These are phyloP conservation scores for Calonectria leucothoes DNA, from an alignment of 2,329 filamentous ascomycete species.

Conservation along the genomic window DNA sequence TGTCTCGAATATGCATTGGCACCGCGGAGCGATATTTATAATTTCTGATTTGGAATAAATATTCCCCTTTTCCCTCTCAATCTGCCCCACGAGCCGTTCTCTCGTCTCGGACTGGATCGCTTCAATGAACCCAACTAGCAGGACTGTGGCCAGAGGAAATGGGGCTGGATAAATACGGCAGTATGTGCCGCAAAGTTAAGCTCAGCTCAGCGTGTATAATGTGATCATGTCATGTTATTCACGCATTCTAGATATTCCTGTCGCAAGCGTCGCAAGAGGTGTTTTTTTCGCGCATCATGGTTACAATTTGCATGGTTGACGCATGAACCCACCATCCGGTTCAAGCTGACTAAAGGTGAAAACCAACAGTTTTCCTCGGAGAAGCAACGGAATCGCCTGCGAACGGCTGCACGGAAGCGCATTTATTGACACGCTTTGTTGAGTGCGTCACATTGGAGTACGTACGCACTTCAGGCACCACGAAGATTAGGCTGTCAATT, in stretches of 20 bases:
- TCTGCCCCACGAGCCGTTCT: conserved; percentile 1
- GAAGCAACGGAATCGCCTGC: background rate
- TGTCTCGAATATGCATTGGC: background rate
- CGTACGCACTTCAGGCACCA: background rate
- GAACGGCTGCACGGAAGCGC: background rate
- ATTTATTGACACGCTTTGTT: background rate
- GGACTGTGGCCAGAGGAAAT: background rate
- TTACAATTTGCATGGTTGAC: background rate
- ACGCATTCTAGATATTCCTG: background rate
- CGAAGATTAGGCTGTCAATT: background rate
- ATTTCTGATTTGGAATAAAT: conserved; percentile 19
- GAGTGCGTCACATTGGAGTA: background rate
- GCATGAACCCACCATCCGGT: background rate
- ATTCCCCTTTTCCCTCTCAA: background rate
- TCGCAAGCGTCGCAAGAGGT: background rate
- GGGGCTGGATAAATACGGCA: background rate
- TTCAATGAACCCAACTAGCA: background rate
- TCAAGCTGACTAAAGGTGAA: background rate
- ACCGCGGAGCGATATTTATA: background rate
- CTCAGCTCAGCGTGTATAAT: conserved; percentile 5
- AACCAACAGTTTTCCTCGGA: background rate
- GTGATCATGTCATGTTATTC: conserved; percentile 13
- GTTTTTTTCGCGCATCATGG: conserved; percentile 17
- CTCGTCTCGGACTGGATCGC: conserved; percentile 15
- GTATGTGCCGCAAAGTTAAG: conserved; percentile 14